Conservation (phyloP, 2,329 filamentous ascomycete species). For the Chaetomiaceae sp. region DNA sequence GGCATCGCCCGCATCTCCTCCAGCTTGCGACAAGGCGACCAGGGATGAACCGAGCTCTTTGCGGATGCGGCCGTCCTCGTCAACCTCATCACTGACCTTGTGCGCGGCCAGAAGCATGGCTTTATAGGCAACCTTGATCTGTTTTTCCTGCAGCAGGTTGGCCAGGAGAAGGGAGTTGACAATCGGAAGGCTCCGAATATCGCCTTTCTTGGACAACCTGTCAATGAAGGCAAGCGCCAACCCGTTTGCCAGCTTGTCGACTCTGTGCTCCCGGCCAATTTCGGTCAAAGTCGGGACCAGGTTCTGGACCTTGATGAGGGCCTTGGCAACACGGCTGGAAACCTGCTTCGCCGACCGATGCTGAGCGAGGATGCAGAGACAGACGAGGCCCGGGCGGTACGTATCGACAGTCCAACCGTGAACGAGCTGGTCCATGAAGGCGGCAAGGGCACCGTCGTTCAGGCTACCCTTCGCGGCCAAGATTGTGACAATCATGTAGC, state of each 20-base stretch:
- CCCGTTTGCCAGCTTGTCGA: constrained; percentile 68
- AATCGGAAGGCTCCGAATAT: constrained; percentile 51
- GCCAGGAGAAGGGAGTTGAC: constrained; percentile 60
- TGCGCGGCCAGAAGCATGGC: constrained; percentile 58
- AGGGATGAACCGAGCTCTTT: constrained; percentile 62
- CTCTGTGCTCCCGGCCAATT: constrained; percentile 60
- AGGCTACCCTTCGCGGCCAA: constrained; percentile 78
- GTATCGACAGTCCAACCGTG: constrained; percentile 73
- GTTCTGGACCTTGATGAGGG: constrained; percentile 59
- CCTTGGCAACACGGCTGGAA: constrained; percentile 65
- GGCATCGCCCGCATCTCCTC: constrained; percentile 55
- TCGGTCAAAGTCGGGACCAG: constrained; percentile 57
- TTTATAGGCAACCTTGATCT: constrained; percentile 62
- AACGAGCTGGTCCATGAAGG: constrained; percentile 85
- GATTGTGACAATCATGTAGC: constrained; percentile 86
- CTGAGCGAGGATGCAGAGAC: constrained; percentile 76
- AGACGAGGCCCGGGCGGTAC: constrained; percentile 67
- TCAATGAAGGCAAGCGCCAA: constrained; percentile 64
- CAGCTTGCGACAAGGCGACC: constrained; percentile 59
- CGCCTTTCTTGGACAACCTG: constrained; percentile 56
- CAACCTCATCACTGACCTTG: constrained; percentile 51
- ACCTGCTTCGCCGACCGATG: constrained; percentile 68
- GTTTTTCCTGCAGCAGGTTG: constrained; percentile 57
- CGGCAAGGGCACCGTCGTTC: constrained; percentile 73
- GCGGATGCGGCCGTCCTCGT: constrained; percentile 53